A percentile compares a stretch with the other conserved stretches of the same genome.
Evolutionary conservation across 2,329 filamentous ascomycete species (phyloP).

Genomic region (Chrysosporium keratinophilum): DNA sequence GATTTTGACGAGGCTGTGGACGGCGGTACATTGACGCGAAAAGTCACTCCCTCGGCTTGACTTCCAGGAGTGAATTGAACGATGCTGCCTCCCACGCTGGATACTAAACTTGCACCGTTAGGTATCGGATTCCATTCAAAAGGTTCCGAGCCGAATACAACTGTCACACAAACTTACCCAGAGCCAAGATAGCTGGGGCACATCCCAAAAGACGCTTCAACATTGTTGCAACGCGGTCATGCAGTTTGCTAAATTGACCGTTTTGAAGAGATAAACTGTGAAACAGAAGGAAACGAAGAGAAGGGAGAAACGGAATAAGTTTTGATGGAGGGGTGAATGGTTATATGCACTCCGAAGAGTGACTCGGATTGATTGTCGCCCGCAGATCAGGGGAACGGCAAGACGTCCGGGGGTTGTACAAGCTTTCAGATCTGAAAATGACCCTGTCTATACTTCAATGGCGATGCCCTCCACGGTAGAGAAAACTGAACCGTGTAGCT

Average conservation of each 20-base stretch:
- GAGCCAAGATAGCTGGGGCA: not conserved
- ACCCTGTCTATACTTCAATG: too few relatives aligned
- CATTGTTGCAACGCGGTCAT: not conserved
- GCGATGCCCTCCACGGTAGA: too few relatives aligned
- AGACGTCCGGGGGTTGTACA: too few relatives aligned
- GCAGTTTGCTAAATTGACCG: not conserved
- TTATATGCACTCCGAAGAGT: not conserved
- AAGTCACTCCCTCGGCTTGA: constrained; percentile 24
- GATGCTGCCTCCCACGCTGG: constrained; percentile 17
- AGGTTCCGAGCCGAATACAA: not conserved
- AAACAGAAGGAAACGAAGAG: not conserved
- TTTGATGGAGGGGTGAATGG: not conserved
- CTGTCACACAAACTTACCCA: not conserved
- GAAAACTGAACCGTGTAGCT: too few relatives aligned
- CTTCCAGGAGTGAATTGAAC: constrained; percentile 18
- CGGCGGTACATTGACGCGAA: constrained; percentile 46
- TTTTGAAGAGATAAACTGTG: not conserved
- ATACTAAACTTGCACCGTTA: constrained; percentile 12
- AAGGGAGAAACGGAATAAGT: not conserved
- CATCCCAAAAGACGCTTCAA: not conserved
- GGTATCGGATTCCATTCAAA: not conserved
- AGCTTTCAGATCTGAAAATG: too few relatives aligned
- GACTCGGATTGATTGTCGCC: too few relatives aligned
- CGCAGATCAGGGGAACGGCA: too few relatives aligned
- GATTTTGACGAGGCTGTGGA: constrained; percentile 41